Evolutionary conservation across 2,329 filamentous ascomycete species (phyloP).

Genomic region (Tolypocladium ophioglossoides): DNA sequence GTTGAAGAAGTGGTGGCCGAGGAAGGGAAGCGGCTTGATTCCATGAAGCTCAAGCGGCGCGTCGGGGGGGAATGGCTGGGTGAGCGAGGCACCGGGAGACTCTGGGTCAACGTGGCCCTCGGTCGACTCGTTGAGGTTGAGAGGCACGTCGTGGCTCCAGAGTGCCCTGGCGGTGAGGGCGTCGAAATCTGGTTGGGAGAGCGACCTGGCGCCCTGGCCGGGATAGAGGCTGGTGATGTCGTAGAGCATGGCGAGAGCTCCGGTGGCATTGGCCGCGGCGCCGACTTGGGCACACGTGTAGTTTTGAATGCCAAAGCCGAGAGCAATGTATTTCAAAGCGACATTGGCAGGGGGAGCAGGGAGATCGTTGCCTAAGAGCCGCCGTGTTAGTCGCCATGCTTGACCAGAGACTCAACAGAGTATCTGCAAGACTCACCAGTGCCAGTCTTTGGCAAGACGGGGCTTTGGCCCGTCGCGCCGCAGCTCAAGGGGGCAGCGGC

Average conservation of each 20-base stretch:
- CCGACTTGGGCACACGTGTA: slow-evolving; percentile 45
- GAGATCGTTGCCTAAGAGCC: slow-evolving; percentile 29
- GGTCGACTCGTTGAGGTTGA: slow-evolving; percentile 29
- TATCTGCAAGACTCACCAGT: slow-evolving; percentile 18
- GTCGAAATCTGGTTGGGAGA: slow-evolving; percentile 27
- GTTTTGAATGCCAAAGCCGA: slow-evolving; percentile 59
- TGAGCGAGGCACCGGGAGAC: slow-evolving; percentile 29
- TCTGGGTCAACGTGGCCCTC: slow-evolving; percentile 17
- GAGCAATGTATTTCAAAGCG: slow-evolving; percentile 41
- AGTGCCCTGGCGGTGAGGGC: slow-evolving; percentile 29
- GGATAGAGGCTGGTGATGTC: slow-evolving; percentile 44
- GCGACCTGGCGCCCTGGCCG: slow-evolving; percentile 23
- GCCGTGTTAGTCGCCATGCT: slow-evolving; percentile 8
- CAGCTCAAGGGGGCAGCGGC: background rate
- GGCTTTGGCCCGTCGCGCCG: slow-evolving; percentile 1
- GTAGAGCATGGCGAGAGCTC: slow-evolving; percentile 51
- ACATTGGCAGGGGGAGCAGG: slow-evolving; percentile 26
- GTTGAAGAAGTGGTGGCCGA: slow-evolving; percentile 62
- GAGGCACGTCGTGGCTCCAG: slow-evolving; percentile 30
- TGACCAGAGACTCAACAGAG: background rate
- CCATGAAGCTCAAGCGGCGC: slow-evolving; percentile 27
- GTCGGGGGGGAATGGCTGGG: slow-evolving; percentile 32
- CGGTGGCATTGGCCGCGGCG: slow-evolving; percentile 27
- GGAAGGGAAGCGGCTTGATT: slow-evolving; percentile 26
- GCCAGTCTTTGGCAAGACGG: slow-evolving; percentile 27